Conservation (phyloP, 2,329 filamentous ascomycete species). For the Diaporthe helianthi region DNA sequence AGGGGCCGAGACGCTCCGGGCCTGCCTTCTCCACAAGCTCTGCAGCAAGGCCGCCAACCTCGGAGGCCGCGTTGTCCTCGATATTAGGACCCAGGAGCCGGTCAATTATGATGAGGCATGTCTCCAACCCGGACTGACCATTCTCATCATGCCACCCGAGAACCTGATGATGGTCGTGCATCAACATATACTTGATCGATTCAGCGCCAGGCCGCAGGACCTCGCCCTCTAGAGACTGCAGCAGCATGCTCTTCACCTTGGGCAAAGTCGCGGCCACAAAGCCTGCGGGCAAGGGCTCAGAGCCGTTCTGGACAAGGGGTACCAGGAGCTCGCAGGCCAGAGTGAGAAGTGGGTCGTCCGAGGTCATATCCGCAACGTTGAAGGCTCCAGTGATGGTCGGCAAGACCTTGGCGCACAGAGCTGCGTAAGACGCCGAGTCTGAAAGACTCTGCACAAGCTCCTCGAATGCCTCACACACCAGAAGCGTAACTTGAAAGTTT, state of each 20-base stretch:
- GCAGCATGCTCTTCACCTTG: slow-evolving; percentile 82
- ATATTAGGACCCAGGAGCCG: slow-evolving; percentile 82
- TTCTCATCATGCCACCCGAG: slow-evolving; percentile 84
- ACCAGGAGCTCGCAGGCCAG: slow-evolving; percentile 80
- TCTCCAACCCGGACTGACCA: slow-evolving; percentile 84
- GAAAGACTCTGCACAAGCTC: slow-evolving; percentile 77
- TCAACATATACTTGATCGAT: slow-evolving; percentile 86
- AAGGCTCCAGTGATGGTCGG: slow-evolving; percentile 89
- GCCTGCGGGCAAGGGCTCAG: slow-evolving; percentile 83
- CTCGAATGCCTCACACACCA: slow-evolving; percentile 91
- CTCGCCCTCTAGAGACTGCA: slow-evolving; percentile 86
- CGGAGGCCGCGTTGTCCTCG: slow-evolving; percentile 94
- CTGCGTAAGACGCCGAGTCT: slow-evolving; percentile 73
- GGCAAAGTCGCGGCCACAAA: slow-evolving; percentile 88
- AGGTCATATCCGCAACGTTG: slow-evolving; percentile 83
- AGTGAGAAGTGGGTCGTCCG: slow-evolving; percentile 84
- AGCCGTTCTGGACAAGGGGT: slow-evolving; percentile 81
- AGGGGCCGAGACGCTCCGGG: slow-evolving; percentile 87
- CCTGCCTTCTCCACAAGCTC: slow-evolving; percentile 96
- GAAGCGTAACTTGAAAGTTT: slow-evolving; percentile 89
- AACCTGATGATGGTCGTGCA: slow-evolving; percentile 88
- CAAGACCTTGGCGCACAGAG: slow-evolving; percentile 83
- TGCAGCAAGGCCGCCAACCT: slow-evolving; percentile 92
- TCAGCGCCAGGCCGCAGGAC: slow-evolving; percentile 86
- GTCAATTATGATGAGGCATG: slow-evolving; percentile 90